These are phyloP conservation scores for Myxozyma neotropica DNA, from an alignment of 805 yeast species.

Conservation along the genomic window DNA sequence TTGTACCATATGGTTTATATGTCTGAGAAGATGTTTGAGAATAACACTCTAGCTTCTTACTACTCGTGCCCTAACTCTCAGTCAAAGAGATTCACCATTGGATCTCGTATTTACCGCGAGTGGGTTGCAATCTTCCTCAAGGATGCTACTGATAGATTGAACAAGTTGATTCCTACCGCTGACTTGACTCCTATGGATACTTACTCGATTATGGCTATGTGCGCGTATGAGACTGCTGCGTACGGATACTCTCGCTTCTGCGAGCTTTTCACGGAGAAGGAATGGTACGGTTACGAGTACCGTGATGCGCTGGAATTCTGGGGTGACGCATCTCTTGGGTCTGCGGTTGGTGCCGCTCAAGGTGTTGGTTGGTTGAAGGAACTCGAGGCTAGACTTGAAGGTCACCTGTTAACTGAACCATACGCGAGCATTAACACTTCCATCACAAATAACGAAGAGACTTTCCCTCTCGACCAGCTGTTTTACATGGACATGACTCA, in stretches of 20 bases:
- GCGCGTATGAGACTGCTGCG: constrained; percentile 76
- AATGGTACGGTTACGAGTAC: constrained; percentile 65
- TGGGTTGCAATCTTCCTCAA: constrained; percentile 52
- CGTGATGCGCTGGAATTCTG: constrained; percentile 59
- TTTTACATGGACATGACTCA: constrained; percentile 74
- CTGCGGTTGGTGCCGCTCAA: constrained; percentile 56
- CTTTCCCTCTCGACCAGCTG: constrained; percentile 50
- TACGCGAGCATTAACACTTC: constrained; percentile 54
- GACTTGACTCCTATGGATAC: constrained; percentile 58
- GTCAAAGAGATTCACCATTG: constrained; percentile 36
- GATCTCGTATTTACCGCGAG: constrained; percentile 37
- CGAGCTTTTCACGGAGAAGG: constrained; percentile 66
- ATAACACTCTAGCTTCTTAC: constrained; percentile 47
- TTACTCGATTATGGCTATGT: constrained; percentile 56
- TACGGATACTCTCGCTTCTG: constrained; percentile 70
- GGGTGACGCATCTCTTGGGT: constrained; percentile 66
- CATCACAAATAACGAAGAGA: constrained; percentile 36
- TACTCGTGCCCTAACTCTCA: constrained; percentile 45
- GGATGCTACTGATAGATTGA: constrained; percentile 60
- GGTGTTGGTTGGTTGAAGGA: constrained; percentile 61
- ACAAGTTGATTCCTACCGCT: constrained; percentile 51
- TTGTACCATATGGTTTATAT: constrained; percentile 43
- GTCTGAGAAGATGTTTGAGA: constrained; percentile 40
- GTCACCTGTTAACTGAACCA: constrained; percentile 54
- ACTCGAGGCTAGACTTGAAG: constrained; percentile 48